Evolutionary conservation across 2,329 filamentous ascomycete genomes (phyloP).

Genomic region (Aphanocladium album): DNA sequence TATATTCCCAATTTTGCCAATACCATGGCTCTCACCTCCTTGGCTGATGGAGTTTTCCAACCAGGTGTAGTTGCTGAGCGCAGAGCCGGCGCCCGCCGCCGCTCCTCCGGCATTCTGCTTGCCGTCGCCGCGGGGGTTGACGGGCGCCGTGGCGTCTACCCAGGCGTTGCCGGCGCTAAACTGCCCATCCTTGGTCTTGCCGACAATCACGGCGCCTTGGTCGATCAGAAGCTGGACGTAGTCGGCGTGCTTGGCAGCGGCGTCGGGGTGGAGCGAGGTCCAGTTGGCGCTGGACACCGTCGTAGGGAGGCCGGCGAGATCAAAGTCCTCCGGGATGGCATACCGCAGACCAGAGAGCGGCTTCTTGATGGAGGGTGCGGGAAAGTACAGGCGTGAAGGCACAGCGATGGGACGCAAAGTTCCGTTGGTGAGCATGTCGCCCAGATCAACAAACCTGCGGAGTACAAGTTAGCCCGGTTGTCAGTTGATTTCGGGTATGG

Average conservation of each 20-base stretch:
- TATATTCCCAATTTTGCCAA: not conserved
- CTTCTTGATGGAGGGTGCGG: conserved; percentile 22
- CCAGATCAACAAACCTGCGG: conserved; percentile 27
- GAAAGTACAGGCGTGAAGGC: conserved; percentile 33
- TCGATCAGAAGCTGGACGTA: conserved; percentile 52
- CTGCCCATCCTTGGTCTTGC: conserved; percentile 48
- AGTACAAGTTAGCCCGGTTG: not conserved
- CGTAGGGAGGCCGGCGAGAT: conserved; percentile 46
- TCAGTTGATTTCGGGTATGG: not conserved
- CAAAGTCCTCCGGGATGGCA: conserved; percentile 29
- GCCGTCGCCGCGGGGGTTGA: conserved; percentile 43
- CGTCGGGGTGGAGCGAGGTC: conserved; percentile 45
- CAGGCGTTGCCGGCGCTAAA: conserved; percentile 41
- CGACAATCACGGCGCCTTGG: conserved; percentile 52
- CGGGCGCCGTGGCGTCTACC: conserved; percentile 35
- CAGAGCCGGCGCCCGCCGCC: conserved; percentile 34
- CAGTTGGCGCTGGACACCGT: conserved; percentile 55
- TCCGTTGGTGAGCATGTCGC: conserved; percentile 22
- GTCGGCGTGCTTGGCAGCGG: conserved; percentile 39
- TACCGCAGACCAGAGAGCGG: conserved; percentile 34
- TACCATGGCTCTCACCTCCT: conserved; percentile 25
- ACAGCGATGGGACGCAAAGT: conserved; percentile 30
- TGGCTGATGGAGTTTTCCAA: conserved; percentile 32
- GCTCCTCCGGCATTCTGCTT: conserved; percentile 33
- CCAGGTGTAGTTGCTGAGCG: conserved; percentile 38